Base-by-base conservation (phyloP, 176 grass and related monocot genomes). In the Zea luxurians region DNA sequence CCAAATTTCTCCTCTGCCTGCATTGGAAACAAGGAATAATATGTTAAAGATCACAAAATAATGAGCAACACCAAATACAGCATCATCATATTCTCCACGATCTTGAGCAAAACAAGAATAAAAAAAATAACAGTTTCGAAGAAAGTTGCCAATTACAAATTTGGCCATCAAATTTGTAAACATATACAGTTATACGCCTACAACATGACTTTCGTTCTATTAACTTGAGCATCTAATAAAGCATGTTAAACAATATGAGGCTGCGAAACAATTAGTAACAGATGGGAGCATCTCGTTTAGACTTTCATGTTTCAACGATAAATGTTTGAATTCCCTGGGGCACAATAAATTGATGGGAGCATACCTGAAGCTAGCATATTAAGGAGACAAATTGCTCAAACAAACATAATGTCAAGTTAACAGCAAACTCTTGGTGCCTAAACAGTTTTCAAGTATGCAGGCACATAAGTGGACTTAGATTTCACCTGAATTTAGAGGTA, bases 1-100 rank as follows among this genome's bases (percentile, higher is more conserved):
- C 96, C 96, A 75, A 98, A 98, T 80, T 98, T 98, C 59, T 98
- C 96, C 85, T 94, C 92, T 18, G 96, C 92, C 96, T 94, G 70
- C 55, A 72, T 70, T 18, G 3, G 57, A 78, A 66, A 71, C 17
- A 70, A 45, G 27, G 2, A 65, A 78, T 37, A 10, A 43, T 8
- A 65, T 61, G 43, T 62, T 70, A 21, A 42, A 54, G 38, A n/a
- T 2, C 2, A 36, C 20, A 73, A 84, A 68, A 48, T 37, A 74
- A 37, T 12, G 11, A 36, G 65, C n/a, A 60, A 16, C 8, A 52
- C 5, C 45, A 66, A 48, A 66, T 76, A 60, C 17, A 57, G 54
- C 54, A 4, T 58, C 49, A 60, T 13, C 38, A 90, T 48, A 17
- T 20, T 58, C 12, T 62, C 6, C 36, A 71, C 38, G 38, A 40